Conservation (phyloP, 345 rosid species). For the Hypericum androsaemum region DNA sequence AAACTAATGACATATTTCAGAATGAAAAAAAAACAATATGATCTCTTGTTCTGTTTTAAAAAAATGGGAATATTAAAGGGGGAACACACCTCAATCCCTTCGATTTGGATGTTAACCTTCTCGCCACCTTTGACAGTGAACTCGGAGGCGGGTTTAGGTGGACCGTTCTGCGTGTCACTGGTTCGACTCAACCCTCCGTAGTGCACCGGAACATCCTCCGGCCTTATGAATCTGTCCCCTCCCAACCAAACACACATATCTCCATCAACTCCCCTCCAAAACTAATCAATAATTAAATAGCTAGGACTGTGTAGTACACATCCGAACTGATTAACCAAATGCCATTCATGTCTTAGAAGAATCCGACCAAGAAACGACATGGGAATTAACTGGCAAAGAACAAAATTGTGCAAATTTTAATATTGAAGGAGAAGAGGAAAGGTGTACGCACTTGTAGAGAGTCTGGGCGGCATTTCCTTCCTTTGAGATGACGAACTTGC, state of each 20-base stretch:
- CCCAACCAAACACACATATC: not conserved
- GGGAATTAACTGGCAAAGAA: too few relatives aligned
- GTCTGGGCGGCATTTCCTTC: constrained; percentile 89
- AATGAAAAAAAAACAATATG: not conserved
- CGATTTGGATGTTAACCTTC: constrained; percentile 93
- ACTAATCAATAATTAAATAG: too few relatives aligned
- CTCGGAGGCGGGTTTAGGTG: constrained; percentile 80
- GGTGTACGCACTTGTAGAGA: constrained; percentile 67
- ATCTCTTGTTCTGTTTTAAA: too few relatives aligned
- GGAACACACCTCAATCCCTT: constrained; percentile 74
- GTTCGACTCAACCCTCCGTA: constrained; percentile 82
- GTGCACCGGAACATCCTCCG: constrained; percentile 85
- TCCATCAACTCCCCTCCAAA: too few relatives aligned
- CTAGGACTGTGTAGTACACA: too few relatives aligned
- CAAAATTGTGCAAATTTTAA: too few relatives aligned
- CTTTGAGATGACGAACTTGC: constrained; percentile 85
- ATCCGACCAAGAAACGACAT: too few relatives aligned
- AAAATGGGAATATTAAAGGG: too few relatives aligned
- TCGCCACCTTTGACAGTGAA: constrained; percentile 89
- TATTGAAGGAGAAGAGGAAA: not conserved
- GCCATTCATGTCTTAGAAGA: too few relatives aligned
- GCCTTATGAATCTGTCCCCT: constrained; percentile 61
- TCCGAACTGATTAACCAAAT: too few relatives aligned
- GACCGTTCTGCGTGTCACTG: constrained; percentile 50
- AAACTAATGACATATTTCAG: not conserved